phyloP scores from a whole-genome alignment of 2,329 filamentous ascomycete genomes.

The Colletotrichum sp. region DNA sequence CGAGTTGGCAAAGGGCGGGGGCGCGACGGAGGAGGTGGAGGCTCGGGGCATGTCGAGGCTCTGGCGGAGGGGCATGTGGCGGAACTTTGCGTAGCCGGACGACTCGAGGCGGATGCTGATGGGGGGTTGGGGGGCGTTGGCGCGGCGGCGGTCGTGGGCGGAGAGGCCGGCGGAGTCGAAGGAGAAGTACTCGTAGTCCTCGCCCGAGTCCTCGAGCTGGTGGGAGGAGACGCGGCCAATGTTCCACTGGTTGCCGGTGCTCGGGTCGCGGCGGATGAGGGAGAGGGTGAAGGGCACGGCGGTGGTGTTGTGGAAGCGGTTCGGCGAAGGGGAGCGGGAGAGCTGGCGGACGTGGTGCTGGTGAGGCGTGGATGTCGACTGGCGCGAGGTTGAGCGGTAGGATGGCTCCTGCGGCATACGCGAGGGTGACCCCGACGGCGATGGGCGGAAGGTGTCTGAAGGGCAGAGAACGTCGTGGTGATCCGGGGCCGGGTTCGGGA shows the following conservation, averaged over 20 bases:
- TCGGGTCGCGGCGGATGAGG: slow-evolving; percentile 76
- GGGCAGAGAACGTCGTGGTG: neutral
- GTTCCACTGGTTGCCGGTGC: slow-evolving; percentile 76
- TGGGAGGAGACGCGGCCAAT: slow-evolving; percentile 68
- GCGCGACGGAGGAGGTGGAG: neutral
- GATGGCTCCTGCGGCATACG: neutral
- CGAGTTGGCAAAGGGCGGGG: slow-evolving; percentile 7
- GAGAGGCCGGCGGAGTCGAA: slow-evolving; percentile 22
- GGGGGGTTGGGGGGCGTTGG: slow-evolving; percentile 35
- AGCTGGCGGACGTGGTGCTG: neutral
- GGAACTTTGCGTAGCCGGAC: slow-evolving; percentile 63
- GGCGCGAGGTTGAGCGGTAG: neutral
- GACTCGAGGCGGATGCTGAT: slow-evolving; percentile 60
- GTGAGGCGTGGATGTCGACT: neutral
- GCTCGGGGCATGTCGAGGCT: slow-evolving; percentile 33
- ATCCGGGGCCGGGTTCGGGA: neutral
- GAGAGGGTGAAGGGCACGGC: slow-evolving; percentile 59
- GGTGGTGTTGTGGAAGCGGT: slow-evolving; percentile 35
- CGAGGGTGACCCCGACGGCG: neutral
- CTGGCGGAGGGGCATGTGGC: slow-evolving; percentile 48
- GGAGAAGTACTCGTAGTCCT: slow-evolving; percentile 29
- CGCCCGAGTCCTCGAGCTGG: slow-evolving; percentile 46
- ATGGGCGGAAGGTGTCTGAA: neutral
- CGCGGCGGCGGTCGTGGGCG: slow-evolving; percentile 24
- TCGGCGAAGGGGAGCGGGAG: slow-evolving; percentile 40